Conservation (phyloP, 345 rosid genomes). For the Hypericum perforatum region DNA sequence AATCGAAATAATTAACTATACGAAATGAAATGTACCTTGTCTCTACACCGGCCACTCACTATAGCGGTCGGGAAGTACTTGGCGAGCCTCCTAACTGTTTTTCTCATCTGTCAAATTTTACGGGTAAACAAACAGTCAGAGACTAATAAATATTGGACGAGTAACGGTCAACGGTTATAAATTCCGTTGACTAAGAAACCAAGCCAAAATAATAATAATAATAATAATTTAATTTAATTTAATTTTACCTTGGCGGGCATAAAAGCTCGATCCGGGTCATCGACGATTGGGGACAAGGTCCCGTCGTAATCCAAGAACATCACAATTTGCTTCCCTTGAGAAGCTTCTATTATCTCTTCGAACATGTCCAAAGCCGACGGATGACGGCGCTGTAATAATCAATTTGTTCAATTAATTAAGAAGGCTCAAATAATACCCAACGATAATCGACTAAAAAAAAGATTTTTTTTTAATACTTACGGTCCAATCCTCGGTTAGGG, state of each 20-base stretch:
- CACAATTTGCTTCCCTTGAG: constrained; percentile 1
- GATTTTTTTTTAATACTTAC: no score
- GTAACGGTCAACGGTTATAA: background rate
- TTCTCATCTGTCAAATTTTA: background rate
- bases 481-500: background rate
- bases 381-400: background rate
- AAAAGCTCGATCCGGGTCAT: constrained; percentile 5
- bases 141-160: background rate
- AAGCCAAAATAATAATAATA: background rate
- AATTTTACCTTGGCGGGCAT: background rate
- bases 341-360: background rate
- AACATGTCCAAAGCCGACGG: constrained; percentile 2
- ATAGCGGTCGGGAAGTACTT: background rate
- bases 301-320: constrained; percentile 7
- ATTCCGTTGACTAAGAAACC: background rate
- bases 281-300: constrained; percentile 2
- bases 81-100: background rate
- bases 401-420: no score
- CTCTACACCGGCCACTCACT: constrained; percentile 1
- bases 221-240: no score
- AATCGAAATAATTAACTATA: background rate
- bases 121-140: background rate
- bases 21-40: constrained; percentile 2
- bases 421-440: no score
- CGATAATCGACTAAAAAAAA: no score